phyloP scores from a whole-genome alignment of 2,329 filamentous ascomycete genomes.

The Ophiocordyceps sinensis region DNA sequence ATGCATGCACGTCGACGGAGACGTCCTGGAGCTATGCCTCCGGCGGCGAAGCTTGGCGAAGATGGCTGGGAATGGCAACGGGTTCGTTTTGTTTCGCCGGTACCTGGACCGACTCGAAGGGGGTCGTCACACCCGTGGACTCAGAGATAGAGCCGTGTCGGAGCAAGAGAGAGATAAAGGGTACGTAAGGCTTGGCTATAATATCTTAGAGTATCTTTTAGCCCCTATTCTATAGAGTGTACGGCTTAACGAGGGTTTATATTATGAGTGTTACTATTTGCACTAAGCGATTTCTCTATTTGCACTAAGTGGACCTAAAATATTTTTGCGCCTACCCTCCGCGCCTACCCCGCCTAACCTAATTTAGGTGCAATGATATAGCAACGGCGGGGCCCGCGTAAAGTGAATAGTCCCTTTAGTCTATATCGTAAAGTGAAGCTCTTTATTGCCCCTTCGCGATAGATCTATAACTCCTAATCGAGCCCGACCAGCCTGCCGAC shows the following conservation, averaged over 20 bases:
- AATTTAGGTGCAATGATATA: too few relatives aligned
- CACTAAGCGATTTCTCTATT: too few relatives aligned
- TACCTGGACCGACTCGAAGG: constrained; percentile 35
- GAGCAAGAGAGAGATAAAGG: constrained; percentile 9
- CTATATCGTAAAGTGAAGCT: too few relatives aligned
- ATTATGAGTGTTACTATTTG: too few relatives aligned
- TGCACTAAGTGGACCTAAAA: too few relatives aligned
- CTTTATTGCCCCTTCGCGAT: too few relatives aligned
- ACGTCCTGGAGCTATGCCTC: constrained; percentile 43
- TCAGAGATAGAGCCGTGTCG: constrained; percentile 10
- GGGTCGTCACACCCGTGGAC: constrained; percentile 22
- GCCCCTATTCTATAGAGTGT: constrained; percentile 28
- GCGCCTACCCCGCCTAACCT: too few relatives aligned
- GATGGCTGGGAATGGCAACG: constrained; percentile 19
- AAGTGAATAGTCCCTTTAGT: too few relatives aligned
- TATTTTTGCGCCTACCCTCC: too few relatives aligned
- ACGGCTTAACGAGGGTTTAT: background rate
- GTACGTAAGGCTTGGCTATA: constrained; percentile 37
- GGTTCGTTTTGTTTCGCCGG: constrained; percentile 27
- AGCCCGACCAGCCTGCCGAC: too few relatives aligned
- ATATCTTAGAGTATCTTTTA: constrained; percentile 38
- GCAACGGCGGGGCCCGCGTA: too few relatives aligned
- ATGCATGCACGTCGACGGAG: constrained; percentile 53
- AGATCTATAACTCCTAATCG: too few relatives aligned
- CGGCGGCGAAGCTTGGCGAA: constrained; percentile 28